These are phyloP conservation scores for Starmera quercuum DNA, from an alignment of 805 yeast species.

Conservation along the genomic window DNA sequence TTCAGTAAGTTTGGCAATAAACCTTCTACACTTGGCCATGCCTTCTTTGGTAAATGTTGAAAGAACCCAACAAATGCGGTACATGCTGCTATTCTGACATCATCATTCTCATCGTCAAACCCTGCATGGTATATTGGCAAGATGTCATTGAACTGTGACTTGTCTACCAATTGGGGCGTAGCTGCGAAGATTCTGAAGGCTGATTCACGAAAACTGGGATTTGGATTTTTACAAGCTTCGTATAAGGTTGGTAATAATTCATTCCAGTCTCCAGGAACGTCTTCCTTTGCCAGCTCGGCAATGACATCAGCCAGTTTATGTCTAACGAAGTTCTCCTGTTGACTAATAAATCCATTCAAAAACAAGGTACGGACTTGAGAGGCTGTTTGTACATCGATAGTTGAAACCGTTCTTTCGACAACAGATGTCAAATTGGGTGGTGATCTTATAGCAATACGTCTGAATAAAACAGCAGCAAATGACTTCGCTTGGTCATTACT, in stretches of 20 bases:
- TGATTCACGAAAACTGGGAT: constrained; percentile 74
- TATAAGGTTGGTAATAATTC: constrained; percentile 70
- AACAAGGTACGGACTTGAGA: constrained; percentile 57
- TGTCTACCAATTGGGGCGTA: constrained; percentile 70
- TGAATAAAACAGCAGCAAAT: constrained; percentile 80
- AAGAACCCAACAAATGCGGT: constrained; percentile 90
- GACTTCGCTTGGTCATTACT: constrained; percentile 53
- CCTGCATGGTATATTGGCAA: constrained; percentile 73
- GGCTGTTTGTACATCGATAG: constrained; percentile 49
- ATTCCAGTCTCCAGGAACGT: constrained; percentile 58
- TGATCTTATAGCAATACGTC: constrained; percentile 76
- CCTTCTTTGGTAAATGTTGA: constrained; percentile 66
- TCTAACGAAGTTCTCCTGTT: constrained; percentile 68
- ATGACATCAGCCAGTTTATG: constrained; percentile 93
- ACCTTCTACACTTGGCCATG: constrained; percentile 72
- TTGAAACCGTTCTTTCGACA: constrained; percentile 73
- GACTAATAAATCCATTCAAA: constrained; percentile 64
- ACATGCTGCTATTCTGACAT: constrained; percentile 85
- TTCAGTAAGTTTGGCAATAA: constrained; percentile 78
- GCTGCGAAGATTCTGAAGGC: constrained; percentile 85
- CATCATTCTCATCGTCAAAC: constrained; percentile 71
- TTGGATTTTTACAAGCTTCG: constrained; percentile 48
- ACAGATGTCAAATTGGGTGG: constrained; percentile 62
- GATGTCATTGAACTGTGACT: constrained; percentile 43
- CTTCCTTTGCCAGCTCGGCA: constrained; percentile 81